Percentiles rank a stretch among this genome's conserved stretches.
Conservation (phyloP, 805 yeast genomes). For the Monosporozyma servazzii region DNA sequence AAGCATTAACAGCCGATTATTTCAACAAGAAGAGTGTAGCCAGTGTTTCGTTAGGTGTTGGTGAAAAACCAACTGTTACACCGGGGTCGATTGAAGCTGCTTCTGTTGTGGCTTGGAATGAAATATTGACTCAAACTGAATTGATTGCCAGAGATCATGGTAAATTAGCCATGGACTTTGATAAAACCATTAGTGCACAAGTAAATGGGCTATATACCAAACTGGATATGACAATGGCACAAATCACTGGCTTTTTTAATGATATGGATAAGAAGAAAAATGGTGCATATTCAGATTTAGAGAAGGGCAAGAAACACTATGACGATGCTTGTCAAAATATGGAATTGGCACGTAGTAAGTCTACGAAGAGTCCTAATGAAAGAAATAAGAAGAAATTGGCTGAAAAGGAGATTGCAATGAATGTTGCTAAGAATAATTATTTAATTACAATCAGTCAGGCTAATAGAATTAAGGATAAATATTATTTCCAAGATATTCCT, state of each 20-base stretch:
- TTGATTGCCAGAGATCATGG: conserved; percentile 58
- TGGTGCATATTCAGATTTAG: conserved; percentile 24
- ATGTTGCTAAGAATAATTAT: conserved; percentile 76
- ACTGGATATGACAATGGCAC: conserved; percentile 44
- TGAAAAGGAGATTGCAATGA: conserved; percentile 72
- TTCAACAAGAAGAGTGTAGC: conserved; percentile 67
- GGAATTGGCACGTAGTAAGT: conserved; percentile 70
- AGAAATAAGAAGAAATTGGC: conserved; percentile 40
- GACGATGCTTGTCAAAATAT: conserved; percentile 72
- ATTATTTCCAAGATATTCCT: conserved; percentile 86
- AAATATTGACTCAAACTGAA: conserved; percentile 77
- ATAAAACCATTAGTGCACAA: conserved; percentile 51
- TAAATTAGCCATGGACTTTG: conserved; percentile 51
- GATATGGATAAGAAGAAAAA: conserved; percentile 39
- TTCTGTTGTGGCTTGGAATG: conserved; percentile 81
- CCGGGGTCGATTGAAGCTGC: conserved; percentile 94
- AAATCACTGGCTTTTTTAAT: conserved; percentile 52
- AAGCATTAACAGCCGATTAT: conserved; percentile 54
- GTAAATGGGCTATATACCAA: conserved; percentile 44
- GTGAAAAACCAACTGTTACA: conserved; percentile 81
- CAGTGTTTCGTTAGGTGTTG: conserved; percentile 68
- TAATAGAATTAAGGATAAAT: conserved; percentile 87
- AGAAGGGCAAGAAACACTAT: conserved; percentile 53
- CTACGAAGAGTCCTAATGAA: conserved; percentile 50
- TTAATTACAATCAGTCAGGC: conserved; percentile 73